Conservation (phyloP, 1,139 yeast genomes). For the Taiozyma sp. region DNA sequence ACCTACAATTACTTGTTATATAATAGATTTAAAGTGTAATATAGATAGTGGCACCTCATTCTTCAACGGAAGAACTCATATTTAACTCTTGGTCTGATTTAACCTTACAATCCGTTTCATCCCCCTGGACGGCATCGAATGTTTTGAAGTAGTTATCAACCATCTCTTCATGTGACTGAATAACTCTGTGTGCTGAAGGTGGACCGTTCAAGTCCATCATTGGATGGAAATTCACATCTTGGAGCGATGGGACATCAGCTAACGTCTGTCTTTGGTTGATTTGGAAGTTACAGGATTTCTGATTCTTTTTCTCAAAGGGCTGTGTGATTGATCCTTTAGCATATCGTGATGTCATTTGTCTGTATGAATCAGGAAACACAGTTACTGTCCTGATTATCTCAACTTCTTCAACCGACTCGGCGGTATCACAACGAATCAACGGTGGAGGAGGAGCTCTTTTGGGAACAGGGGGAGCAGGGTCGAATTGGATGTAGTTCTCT, state of each 20-base stretch:
- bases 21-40: too few species aligned
- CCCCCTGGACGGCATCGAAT: constrained; percentile 5
- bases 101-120: background rate
- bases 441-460: background rate
- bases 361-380: background rate
- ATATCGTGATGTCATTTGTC: background rate
- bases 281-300: background rate
- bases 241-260: background rate
- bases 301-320: background rate
- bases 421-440: background rate
- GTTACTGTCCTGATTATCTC: background rate
- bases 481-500: background rate
- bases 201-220: background rate
- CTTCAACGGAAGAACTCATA: background rate
- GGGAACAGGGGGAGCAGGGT: background rate
- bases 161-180: background rate
- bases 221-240: background rate
- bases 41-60: background rate
- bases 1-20: too few species aligned
- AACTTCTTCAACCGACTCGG: background rate
- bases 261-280: background rate
- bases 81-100: background rate
- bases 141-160: constrained; percentile 5
- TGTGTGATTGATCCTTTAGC: background rate
- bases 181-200: background rate